A percentile compares a stretch with the other conserved stretches of the same genome.
These are phyloP conservation scores for Podospora tetraspora DNA, from an alignment of 495 filamentous ascomycete species.

Conservation along the genomic window DNA sequence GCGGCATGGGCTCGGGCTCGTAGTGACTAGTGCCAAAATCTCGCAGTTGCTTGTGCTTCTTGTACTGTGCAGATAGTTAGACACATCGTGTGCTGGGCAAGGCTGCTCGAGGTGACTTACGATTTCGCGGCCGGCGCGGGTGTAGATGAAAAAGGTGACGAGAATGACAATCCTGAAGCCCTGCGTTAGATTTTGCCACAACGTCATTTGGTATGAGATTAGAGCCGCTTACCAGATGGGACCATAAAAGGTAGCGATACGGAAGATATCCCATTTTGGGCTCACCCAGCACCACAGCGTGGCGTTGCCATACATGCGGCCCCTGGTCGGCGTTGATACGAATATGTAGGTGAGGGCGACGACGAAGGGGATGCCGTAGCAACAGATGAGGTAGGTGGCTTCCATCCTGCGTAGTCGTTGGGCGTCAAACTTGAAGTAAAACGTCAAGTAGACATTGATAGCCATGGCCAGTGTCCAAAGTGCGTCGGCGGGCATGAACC, in stretches of 20 bases:
- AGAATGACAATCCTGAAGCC: conserved; percentile 53
- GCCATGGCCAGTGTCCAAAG: conserved; percentile 83
- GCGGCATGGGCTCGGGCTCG: conserved; percentile 39
- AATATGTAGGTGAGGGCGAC: conserved; percentile 66
- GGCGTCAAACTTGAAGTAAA: conserved; percentile 70
- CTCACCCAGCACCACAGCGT: conserved; percentile 81
- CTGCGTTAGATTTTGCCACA: conserved; percentile 8
- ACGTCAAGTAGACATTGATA: conserved; percentile 80
- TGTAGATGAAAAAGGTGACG: conserved; percentile 68
- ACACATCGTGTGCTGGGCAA: not conserved
- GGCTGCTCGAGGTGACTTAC: not conserved
- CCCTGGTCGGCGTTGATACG: conserved; percentile 43
- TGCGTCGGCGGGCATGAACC: conserved; percentile 76
- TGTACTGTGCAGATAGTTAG: conserved; percentile 30
- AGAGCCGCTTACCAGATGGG: conserved; percentile 62
- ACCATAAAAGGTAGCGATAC: conserved; percentile 75
- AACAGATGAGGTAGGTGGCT: conserved; percentile 61
- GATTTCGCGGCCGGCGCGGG: conserved; percentile 65
- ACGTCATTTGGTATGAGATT: not conserved
- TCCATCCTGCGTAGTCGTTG: conserved; percentile 64
- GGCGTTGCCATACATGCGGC: conserved; percentile 69
- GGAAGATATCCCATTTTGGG: conserved; percentile 61
- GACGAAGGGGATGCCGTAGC: conserved; percentile 73
- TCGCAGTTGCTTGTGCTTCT: conserved; percentile 44
- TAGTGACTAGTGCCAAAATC: conserved; percentile 37